Base-by-base conservation (phyloP, 106 monocot genomes). In the Apostasia shenzhenica region DNA sequence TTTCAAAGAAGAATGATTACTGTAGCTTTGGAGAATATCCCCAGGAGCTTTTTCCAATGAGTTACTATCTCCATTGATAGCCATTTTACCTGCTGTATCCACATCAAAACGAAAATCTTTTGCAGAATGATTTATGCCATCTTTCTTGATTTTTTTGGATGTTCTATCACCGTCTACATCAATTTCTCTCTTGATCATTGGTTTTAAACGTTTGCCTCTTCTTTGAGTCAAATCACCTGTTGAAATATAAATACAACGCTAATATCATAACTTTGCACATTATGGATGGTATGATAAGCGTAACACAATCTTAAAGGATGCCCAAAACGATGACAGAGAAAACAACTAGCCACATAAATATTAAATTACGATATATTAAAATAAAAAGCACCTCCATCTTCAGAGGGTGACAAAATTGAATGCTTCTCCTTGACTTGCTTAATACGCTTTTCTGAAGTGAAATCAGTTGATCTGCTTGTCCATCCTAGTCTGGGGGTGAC, bases 61-160 rank as follows among this genome's bases (percentile, higher is more conserved):
- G 69, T 47, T 69, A 72, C 67, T 70, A 53, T n/a, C 65, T 6
- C 14, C 59, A 57, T 48, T 66, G 7, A 44, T 41, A 53, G 55
- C 63, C 45, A 43, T 37, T 67, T 78, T 83, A 56, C 57, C 73
- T 70, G 55, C 26, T 55, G 57, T 48, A 14, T 77, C 85, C 66
- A 13, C 50, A 7, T 77, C 73, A 47, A 72, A 68, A 50, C 70
- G 44, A 60, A 63, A 67, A 75, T 82, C 73, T 79, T 76, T 78
- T 57, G 14, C 48, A 50, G 49, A 52, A 80, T 68, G 37, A 71
- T 58, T 54, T 44, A 71, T 65, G n/a, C 55, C 68, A 65, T 78
- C 81, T 54, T 61, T 71, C 78, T 85, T 97, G 46, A 67, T 55
- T 74, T 89, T 97, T 77, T 97, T 97, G 52, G 68, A 79, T 67